Conservation (phyloP, 2,329 filamentous ascomycete species). For the Dactylellina cionopaga region DNA sequence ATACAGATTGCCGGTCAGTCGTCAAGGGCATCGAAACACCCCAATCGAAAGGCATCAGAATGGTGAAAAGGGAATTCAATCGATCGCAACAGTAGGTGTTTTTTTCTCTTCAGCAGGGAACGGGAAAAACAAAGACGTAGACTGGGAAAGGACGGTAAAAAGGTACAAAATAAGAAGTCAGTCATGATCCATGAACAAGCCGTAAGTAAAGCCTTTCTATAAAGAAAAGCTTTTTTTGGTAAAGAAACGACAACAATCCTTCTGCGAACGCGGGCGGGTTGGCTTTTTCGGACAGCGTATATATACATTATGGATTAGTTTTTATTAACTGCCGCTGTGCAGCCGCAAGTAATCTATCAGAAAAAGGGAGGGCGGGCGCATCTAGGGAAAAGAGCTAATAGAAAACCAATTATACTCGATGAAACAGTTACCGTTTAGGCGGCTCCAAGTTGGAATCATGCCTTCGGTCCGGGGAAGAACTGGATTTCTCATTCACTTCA, state of each 20-base stretch:
- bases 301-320: slow-evolving; percentile 54
- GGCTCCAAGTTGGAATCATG: slow-evolving; percentile 25
- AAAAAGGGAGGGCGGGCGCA: slow-evolving; percentile 3
- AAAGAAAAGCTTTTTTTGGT: slow-evolving; percentile 18
- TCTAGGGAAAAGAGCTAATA: slow-evolving; percentile 25
- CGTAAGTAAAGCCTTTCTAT: slow-evolving; percentile 44
- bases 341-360: slow-evolving; percentile 51
- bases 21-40: slow-evolving; percentile 14
- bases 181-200: slow-evolving; percentile 39
- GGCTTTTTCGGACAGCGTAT: slow-evolving; percentile 10
- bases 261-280: slow-evolving; percentile 21
- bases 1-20: slow-evolving; percentile 27
- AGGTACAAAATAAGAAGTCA: neutral
- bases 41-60: slow-evolving; percentile 34
- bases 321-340: slow-evolving; percentile 34
- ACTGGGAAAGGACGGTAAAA: neutral
- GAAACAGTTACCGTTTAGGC: slow-evolving; percentile 36
- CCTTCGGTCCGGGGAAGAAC: slow-evolving; percentile 35
- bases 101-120: neutral
- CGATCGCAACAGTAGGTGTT: slow-evolving; percentile 4
- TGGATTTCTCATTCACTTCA: slow-evolving; percentile 47
- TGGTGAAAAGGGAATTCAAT: slow-evolving; percentile 8
- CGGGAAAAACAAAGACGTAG: neutral
- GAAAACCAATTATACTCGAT: slow-evolving; percentile 16
- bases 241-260: too few species aligned